Evolutionary conservation across 352 stramenopile species (phyloP).

Genomic region (Phytophthora fragariae): DNA sequence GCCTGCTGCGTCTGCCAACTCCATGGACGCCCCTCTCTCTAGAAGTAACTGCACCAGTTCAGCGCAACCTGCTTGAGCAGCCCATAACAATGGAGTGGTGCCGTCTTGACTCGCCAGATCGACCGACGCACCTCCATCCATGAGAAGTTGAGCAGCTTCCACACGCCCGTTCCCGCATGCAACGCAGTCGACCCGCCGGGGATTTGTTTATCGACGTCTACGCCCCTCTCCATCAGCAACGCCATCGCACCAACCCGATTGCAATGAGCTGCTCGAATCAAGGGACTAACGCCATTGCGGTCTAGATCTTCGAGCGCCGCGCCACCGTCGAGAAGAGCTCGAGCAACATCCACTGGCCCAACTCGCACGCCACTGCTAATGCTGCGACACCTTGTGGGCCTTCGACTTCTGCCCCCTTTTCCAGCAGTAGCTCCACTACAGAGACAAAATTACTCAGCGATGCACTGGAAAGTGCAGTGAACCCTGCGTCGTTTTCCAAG

Average conservation of each 20-base stretch:
- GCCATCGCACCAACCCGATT: neutral
- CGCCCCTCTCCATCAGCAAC: neutral
- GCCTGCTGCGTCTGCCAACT: neutral
- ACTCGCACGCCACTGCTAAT: neutral
- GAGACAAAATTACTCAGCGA: neutral
- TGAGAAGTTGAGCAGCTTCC: neutral
- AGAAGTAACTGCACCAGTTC: neutral
- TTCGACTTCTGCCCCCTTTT: neutral
- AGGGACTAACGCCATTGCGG: neutral
- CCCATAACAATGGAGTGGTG: neutral
- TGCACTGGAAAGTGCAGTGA: neutral
- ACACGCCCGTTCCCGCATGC: neutral
- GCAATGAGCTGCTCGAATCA: neutral
- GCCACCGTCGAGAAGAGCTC: neutral
- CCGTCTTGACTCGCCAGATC: neutral
- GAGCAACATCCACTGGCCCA: neutral
- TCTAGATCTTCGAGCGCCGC: neutral
- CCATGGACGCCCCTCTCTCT: neutral
- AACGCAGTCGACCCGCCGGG: neutral
- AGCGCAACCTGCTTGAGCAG: neutral
- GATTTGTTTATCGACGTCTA: neutral
- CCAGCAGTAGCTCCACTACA: neutral
- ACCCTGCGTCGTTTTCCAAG: neutral
- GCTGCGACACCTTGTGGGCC: neutral
- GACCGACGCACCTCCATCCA: neutral